Evolutionary conservation across 2,329 filamentous ascomycete species (phyloP), one percentile per base, ranked within the genome.

Genomic region (Nothophoma quercina): DNA sequence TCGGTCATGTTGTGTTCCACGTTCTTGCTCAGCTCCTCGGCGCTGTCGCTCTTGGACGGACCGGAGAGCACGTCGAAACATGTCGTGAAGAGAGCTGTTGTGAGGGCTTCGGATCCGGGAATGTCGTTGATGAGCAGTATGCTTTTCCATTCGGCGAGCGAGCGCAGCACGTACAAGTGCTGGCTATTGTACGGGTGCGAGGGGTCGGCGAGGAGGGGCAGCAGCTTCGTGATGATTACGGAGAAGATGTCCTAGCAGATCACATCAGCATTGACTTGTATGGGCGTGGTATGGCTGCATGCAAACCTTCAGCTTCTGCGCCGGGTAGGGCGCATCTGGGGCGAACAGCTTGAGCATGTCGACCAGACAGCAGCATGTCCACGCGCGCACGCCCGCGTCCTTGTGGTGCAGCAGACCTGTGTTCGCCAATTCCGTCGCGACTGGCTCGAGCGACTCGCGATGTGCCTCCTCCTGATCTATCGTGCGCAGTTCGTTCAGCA

Each of bases 331-430:
- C 71, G 95, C 95, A 81, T 98, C 88, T 0, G 95, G 95, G 22
- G 95, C 95, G 76, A 91, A 96, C 51, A 99, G 83, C 65, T 90
- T 88, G 71, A 99, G 84, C 63, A 99, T 89, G 73, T 99, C 95
- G 47, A 97, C 92, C 56, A 98, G 81, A 73, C 93, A 98, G 68
- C 90, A 90, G 34, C 92, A 88, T 25, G 90, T 85, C 79, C 89
- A 96, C 21, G 95, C 93, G 74, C 90, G 89, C 60, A 99, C 92
- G 49, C 95, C 95, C 60, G 88, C 89, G 74, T 99, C 95, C 78
- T 96, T 96, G 77, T 99, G 95, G 54, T 85, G 86, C 38, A 99
- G 78, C 19, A 99, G 81, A 68, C 95, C 91, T 56, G 88, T 86
- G 59, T 88, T 87, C 5, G 88, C 91, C 35, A 99, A 83, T 67